A percentile compares a stretch with the other conserved stretches of the same genome.
Evolutionary conservation across 371 early-diverging fungal genomes (phyloP).

Genomic region (Cladochytrium tenue): DNA sequence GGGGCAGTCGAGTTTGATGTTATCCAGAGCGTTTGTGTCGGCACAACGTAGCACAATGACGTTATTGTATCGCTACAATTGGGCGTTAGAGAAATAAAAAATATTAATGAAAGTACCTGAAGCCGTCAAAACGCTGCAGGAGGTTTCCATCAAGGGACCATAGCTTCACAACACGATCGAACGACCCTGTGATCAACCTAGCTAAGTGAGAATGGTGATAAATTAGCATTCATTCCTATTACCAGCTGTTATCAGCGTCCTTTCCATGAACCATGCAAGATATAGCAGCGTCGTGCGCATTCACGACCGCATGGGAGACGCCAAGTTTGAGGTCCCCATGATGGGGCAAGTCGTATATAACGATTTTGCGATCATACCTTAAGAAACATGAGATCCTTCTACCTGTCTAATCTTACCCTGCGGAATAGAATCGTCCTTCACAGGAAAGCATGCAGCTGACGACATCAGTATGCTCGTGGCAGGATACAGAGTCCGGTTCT

Average conservation of each 20-base stretch:
- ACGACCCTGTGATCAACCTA: slow-evolving; percentile 57
- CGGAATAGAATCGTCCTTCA: slow-evolving; percentile 57
- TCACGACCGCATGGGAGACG: slow-evolving; percentile 31
- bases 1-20: slow-evolving; percentile 46
- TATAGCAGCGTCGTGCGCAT: slow-evolving; percentile 59
- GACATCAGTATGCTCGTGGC: slow-evolving; percentile 47
- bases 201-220: background rate
- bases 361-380: slow-evolving; percentile 49
- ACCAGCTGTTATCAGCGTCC: slow-evolving; percentile 60
- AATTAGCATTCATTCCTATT: background rate
- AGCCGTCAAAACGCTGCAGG: slow-evolving; percentile 54
- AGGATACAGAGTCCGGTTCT: slow-evolving; percentile 37
- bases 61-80: slow-evolving; percentile 45
- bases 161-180: slow-evolving; percentile 55
- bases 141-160: slow-evolving; percentile 62
- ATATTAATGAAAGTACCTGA: slow-evolving; percentile 29
- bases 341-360: slow-evolving; percentile 55
- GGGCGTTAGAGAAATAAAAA: background rate
- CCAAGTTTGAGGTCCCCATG: slow-evolving; percentile 48
- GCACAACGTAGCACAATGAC: slow-evolving; percentile 47
- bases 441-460: slow-evolving; percentile 53
- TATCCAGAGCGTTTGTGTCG: slow-evolving; percentile 57
- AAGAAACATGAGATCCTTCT: slow-evolving; percentile 10
- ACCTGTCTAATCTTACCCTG: slow-evolving; percentile 36
- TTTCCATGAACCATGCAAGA: slow-evolving; percentile 57